Percentiles rank a stretch among this genome's conserved stretches.
Conservation (phyloP, 164 flowering plant genomes). For the Tetracentron sinense region DNA sequence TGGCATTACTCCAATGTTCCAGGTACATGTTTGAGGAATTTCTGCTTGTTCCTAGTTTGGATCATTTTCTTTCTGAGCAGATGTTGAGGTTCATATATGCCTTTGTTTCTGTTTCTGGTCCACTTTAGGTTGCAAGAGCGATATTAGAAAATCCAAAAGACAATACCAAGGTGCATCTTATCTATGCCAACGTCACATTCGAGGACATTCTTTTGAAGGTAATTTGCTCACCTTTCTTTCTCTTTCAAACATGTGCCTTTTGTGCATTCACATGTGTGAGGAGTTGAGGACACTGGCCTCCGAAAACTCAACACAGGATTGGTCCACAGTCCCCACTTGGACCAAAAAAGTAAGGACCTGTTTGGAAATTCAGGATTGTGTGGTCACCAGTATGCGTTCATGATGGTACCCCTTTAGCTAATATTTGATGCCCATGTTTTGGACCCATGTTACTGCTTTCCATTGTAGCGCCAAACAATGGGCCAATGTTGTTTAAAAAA, state of each 20-base stretch:
- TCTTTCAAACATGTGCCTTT: neutral
- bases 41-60: neutral
- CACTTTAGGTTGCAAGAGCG: slow-evolving; percentile 80
- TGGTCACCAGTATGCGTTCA: neutral
- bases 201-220: slow-evolving; percentile 97
- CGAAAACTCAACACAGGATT: neutral
- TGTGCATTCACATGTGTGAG: neutral
- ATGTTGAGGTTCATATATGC: neutral
- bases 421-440: neutral
- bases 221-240: slow-evolving; percentile 5
- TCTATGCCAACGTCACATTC: slow-evolving; percentile 87
- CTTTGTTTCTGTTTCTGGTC: slow-evolving; percentile 6
- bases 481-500: neutral
- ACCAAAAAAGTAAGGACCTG: neutral
- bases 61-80: neutral
- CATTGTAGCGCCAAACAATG: neutral
- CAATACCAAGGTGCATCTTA: slow-evolving; percentile 74
- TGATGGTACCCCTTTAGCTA: neutral
- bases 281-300: neutral
- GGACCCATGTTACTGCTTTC: neutral
- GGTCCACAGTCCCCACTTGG: neutral
- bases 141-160: slow-evolving; percentile 87
- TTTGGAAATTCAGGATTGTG: neutral
- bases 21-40: slow-evolving; percentile 35
- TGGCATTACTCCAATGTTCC: slow-evolving; percentile 99